phyloP scores from a whole-genome alignment of 148 eudicot genomes.

The Nepenthes mirabilis region DNA sequence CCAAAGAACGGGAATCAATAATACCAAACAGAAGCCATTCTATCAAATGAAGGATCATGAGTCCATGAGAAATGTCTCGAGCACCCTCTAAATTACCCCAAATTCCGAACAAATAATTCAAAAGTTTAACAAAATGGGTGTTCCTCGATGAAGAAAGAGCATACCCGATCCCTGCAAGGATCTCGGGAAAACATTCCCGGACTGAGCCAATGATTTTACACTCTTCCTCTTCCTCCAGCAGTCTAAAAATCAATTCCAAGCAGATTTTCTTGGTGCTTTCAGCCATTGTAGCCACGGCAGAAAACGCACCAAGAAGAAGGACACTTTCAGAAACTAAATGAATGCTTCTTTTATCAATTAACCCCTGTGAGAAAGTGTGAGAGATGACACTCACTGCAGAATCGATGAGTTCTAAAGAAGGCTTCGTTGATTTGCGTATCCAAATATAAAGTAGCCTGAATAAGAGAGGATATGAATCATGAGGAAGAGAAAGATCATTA shows the following conservation, averaged over 20 bases:
- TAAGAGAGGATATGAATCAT: constrained; percentile 60
- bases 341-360: constrained; percentile 20
- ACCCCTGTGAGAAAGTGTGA: constrained; percentile 23
- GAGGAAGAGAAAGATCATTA: constrained; percentile 29
- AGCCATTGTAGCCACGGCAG: constrained; percentile 34
- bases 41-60: constrained; percentile 68
- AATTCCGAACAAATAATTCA: constrained; percentile 36
- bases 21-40: constrained; percentile 70
- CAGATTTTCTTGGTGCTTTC: constrained; percentile 41
- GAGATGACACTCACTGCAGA: constrained; percentile 31
- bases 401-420: constrained; percentile 38
- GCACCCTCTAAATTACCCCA: constrained; percentile 44
- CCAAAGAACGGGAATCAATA: constrained; percentile 27
- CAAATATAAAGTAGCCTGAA: constrained; percentile 78
- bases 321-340: constrained; percentile 44
- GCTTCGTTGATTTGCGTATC: constrained; percentile 75
- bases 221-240: constrained; percentile 51
- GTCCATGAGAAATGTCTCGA: constrained; percentile 42
- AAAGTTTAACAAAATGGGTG: constrained; percentile 32
- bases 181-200: constrained; percentile 29
- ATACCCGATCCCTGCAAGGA: constrained; percentile 88
- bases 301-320: constrained; percentile 69
- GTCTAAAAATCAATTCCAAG: constrained; percentile 44
- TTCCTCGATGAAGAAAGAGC: constrained; percentile 52
- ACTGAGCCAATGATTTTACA: constrained; percentile 26